Conservation (phyloP, 2,329 filamentous ascomycete species). For the Triangularia setosa region DNA sequence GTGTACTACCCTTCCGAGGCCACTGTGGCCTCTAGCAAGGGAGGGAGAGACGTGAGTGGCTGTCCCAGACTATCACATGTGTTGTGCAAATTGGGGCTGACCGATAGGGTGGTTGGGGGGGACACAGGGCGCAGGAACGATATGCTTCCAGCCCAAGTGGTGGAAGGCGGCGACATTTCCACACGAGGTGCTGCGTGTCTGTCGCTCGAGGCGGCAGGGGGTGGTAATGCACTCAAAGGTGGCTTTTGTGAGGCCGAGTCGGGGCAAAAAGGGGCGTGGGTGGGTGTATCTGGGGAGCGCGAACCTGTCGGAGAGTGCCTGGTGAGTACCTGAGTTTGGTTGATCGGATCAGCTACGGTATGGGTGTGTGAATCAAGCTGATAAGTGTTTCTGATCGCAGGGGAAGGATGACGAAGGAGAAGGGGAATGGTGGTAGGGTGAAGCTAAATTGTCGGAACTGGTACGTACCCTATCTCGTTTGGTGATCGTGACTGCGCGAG, state of each 20-base stretch:
- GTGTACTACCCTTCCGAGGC: conserved; percentile 77
- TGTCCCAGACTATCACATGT: background rate
- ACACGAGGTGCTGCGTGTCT: conserved; percentile 67
- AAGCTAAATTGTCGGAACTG: conserved; percentile 88
- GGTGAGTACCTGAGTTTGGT: conserved; percentile 50
- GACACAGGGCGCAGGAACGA: conserved; percentile 67
- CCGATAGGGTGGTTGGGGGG: background rate
- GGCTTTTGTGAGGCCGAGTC: conserved; percentile 50
- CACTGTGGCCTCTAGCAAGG: conserved; percentile 63
- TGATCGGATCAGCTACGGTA: too few species aligned
- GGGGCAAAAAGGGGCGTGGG: conserved; percentile 33
- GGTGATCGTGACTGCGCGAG: background rate
- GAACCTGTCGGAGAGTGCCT: conserved; percentile 90
- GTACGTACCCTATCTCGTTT: conserved; percentile 5
- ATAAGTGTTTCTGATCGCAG: conserved; percentile 37
- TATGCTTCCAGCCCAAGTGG: conserved; percentile 72
- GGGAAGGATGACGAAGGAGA: conserved; percentile 74
- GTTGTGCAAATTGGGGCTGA: conserved; percentile 7
- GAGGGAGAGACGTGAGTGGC: conserved; percentile 52
- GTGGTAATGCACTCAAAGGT: conserved; percentile 88
- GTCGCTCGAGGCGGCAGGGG: conserved; percentile 64
- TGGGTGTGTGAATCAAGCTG: background rate
- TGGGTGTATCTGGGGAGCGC: conserved; percentile 90
- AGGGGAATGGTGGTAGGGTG: conserved; percentile 57
- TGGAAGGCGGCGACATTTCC: conserved; percentile 71